Evolutionary conservation across 2,329 filamentous ascomycete genomes (phyloP).

Genomic region (Venturiaceae sp.): DNA sequence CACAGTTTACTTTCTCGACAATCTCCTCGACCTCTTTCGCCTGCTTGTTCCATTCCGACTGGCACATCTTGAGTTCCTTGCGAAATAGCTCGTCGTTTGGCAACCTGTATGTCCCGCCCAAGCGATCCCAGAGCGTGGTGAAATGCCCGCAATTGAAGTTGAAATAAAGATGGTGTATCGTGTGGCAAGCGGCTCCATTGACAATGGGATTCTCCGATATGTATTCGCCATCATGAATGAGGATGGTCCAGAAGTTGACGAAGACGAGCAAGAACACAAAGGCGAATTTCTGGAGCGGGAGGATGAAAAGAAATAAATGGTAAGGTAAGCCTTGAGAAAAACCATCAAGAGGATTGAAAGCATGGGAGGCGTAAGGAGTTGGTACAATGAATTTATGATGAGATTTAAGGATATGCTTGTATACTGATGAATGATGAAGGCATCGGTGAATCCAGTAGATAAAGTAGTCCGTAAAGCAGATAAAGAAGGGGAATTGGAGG

Average conservation of each 20-base stretch:
- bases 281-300: slow-evolving; percentile 84
- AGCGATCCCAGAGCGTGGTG: slow-evolving; percentile 82
- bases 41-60: slow-evolving; percentile 71
- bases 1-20: slow-evolving; percentile 61
- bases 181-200: slow-evolving; percentile 91
- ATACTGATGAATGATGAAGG: slow-evolving; percentile 69
- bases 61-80: slow-evolving; percentile 75
- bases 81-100: slow-evolving; percentile 80
- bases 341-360: slow-evolving; percentile 91
- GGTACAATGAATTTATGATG: slow-evolving; percentile 99
- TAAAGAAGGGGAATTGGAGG: slow-evolving; percentile 78
- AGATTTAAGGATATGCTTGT: slow-evolving; percentile 88
- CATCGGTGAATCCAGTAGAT: slow-evolving; percentile 90
- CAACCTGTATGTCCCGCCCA: slow-evolving; percentile 77
- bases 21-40: slow-evolving; percentile 65
- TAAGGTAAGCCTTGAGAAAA: slow-evolving; percentile 84
- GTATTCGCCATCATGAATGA: slow-evolving; percentile 95
- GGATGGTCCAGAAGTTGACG: slow-evolving; percentile 93
- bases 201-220: slow-evolving; percentile 81
- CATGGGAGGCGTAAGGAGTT: slow-evolving; percentile 82
- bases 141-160: slow-evolving; percentile 94
- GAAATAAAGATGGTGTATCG: slow-evolving; percentile 76
- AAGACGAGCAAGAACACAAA: slow-evolving; percentile 81
- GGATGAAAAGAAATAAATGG: slow-evolving; percentile 85
- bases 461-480: slow-evolving; percentile 78